Evolutionary conservation across 1,139 yeast species (phyloP).

Genomic region (Geotrichum candidum): DNA sequence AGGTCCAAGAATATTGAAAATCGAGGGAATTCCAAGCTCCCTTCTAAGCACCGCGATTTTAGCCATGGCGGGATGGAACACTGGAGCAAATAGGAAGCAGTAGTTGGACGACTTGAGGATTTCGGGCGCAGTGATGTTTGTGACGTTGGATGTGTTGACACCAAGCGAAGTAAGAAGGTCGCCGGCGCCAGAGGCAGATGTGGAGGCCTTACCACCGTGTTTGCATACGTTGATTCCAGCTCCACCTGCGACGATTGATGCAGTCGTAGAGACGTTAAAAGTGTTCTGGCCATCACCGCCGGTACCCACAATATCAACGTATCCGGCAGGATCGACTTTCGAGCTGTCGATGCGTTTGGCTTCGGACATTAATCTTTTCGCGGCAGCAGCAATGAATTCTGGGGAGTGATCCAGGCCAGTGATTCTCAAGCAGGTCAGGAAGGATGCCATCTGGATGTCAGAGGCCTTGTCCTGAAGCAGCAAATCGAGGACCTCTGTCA

Average conservation of each 20-base stretch:
- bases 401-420: constrained; percentile 79
- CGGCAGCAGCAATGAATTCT: constrained; percentile 80
- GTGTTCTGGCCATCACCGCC: constrained; percentile 98
- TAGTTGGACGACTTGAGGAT: constrained; percentile 54
- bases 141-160: constrained; percentile 65
- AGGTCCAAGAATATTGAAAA: constrained; percentile 91
- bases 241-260: constrained; percentile 93
- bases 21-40: constrained; percentile 79
- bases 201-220: constrained; percentile 96
- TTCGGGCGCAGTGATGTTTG: constrained; percentile 55
- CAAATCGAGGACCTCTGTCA: constrained; percentile 52
- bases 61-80: constrained; percentile 92
- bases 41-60: constrained; percentile 72
- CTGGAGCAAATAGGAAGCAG: constrained; percentile 84
- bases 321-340: constrained; percentile 47
- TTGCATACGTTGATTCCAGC: constrained; percentile 76
- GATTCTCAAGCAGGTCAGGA: constrained; percentile 67
- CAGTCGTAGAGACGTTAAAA: constrained; percentile 89
- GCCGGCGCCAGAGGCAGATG: constrained; percentile 90
- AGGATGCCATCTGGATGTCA: constrained; percentile 71
- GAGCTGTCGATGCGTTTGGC: constrained; percentile 30
- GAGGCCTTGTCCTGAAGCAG: constrained; percentile 55
- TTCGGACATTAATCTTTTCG: constrained; percentile 55
- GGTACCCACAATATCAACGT: constrained; percentile 90
- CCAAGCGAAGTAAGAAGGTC: constrained; percentile 76